phyloP scores from a whole-genome alignment of 2,329 filamentous ascomycete species.

The Colletotrichum tropicicola region DNA sequence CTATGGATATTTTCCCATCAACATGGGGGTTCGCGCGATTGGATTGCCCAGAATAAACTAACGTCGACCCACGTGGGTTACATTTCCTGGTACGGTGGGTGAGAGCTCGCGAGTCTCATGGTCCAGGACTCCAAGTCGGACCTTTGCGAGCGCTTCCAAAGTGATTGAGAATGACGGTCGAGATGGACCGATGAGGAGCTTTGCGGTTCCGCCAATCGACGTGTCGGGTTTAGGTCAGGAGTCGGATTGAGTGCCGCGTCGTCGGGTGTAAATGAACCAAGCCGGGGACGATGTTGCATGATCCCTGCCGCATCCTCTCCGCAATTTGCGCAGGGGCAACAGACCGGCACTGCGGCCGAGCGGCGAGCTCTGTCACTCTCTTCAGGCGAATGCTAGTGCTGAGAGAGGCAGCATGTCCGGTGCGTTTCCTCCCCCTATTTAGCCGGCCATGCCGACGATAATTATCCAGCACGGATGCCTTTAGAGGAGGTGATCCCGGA shows the following conservation, averaged over 20 bases:
- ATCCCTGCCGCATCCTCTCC: constrained; percentile 21
- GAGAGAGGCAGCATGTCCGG: constrained; percentile 1
- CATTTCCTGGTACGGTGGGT: not conserved
- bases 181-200: constrained; percentile 7
- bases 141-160: not conserved
- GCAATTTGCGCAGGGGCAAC: constrained; percentile 11
- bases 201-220: constrained; percentile 16
- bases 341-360: constrained; percentile 11
- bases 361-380: not conserved
- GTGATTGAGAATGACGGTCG: not conserved
- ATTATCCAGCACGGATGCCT: constrained; percentile 1
- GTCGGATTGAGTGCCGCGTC: constrained; percentile 17
- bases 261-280: constrained; percentile 23
- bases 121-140: not conserved
- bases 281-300: constrained; percentile 21
- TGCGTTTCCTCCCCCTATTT: not conserved
- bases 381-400: not conserved
- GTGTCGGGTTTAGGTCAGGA: constrained; percentile 12
- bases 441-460: not conserved
- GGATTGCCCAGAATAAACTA: constrained; percentile 13
- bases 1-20: constrained; percentile 2
- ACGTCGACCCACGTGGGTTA: constrained; percentile 2
- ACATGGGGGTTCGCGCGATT: not conserved
- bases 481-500: not conserved
- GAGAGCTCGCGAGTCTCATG: not conserved